These are phyloP conservation scores for Coemansia sp. DNA, from an alignment of 192 early-diverging fungal species.

Conservation along the genomic window DNA sequence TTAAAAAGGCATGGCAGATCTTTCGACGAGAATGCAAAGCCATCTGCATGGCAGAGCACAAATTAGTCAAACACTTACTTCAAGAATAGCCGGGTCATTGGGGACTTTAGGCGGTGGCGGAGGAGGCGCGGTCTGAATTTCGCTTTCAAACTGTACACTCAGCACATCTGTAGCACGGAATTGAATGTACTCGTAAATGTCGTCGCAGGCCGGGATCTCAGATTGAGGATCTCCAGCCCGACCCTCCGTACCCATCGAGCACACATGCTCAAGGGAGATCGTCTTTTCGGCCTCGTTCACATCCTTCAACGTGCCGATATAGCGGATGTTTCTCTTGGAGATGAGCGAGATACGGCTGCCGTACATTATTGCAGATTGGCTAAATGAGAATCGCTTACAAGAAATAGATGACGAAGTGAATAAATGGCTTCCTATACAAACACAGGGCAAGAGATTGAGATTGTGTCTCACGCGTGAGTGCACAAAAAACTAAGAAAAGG, in stretches of 20 bases:
- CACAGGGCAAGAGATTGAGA: not conserved
- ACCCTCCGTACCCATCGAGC: constrained; percentile 96
- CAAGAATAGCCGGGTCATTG: no score
- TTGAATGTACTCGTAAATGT: constrained; percentile 90
- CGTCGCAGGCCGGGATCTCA: constrained; percentile 85
- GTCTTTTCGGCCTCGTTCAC: constrained; percentile 87
- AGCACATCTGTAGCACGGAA: constrained; percentile 95
- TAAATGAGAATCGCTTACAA: constrained; percentile 7
- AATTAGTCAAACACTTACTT: no score
- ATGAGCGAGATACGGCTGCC: constrained; percentile 75
- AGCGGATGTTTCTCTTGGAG: constrained; percentile 88
- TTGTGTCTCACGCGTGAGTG: not conserved
- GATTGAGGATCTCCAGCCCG: constrained; percentile 74
- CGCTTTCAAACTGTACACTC: constrained; percentile 71
- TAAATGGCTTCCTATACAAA: not conserved
- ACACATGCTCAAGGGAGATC: constrained; percentile 89
- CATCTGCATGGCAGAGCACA: no score
- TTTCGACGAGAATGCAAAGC: no score
- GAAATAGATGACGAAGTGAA: not conserved
- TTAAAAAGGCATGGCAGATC: no score
- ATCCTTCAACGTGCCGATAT: constrained; percentile 84
- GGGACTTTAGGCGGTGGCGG: no score
- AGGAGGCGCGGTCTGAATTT: constrained; percentile 14
- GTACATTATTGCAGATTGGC: constrained; percentile 29
- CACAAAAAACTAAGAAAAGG: not conserved